Evolutionary conservation across 108 stramenopile species (phyloP).

Genomic region (Heterococcus sp.): DNA sequence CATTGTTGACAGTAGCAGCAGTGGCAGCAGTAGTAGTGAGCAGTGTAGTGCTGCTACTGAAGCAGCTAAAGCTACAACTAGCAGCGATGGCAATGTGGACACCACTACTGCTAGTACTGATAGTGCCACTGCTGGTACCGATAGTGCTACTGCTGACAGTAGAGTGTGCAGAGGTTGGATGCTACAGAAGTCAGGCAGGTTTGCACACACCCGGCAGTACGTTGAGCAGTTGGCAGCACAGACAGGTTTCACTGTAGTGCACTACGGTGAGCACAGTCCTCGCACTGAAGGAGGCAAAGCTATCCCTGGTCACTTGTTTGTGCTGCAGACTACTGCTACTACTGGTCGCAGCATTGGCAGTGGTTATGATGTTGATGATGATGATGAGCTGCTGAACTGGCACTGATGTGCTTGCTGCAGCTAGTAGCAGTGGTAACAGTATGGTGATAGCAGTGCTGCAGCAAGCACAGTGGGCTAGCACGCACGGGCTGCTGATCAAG

Average conservation of each 20-base stretch:
- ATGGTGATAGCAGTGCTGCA: too few relatives aligned
- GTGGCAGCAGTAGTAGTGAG: not conserved
- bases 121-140: not conserved
- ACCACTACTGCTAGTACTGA: not conserved
- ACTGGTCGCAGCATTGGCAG: too few relatives aligned
- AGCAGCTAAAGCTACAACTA: not conserved
- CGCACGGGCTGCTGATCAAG: too few relatives aligned
- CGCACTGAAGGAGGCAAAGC: not conserved
- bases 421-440: too few relatives aligned
- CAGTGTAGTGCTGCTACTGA: not conserved
- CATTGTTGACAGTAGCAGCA: too few relatives aligned
- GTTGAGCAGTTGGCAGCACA: slow-evolving; percentile 17
- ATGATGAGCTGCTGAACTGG: too few relatives aligned
- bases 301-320: not conserved
- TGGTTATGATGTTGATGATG: too few relatives aligned
- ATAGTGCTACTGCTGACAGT: not conserved
- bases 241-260: not conserved
- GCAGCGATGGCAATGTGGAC: not conserved
- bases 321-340: too few relatives aligned
- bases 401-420: too few relatives aligned
- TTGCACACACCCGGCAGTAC: slow-evolving; percentile 33
- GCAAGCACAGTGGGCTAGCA: too few relatives aligned
- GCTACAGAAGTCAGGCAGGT: slow-evolving; percentile 19
- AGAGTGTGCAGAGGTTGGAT: slow-evolving; percentile 38
- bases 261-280: not conserved